These are phyloP conservation scores for Hippophae gyantsensis DNA, from an alignment of 306 rosid species.

Conservation along the genomic window DNA sequence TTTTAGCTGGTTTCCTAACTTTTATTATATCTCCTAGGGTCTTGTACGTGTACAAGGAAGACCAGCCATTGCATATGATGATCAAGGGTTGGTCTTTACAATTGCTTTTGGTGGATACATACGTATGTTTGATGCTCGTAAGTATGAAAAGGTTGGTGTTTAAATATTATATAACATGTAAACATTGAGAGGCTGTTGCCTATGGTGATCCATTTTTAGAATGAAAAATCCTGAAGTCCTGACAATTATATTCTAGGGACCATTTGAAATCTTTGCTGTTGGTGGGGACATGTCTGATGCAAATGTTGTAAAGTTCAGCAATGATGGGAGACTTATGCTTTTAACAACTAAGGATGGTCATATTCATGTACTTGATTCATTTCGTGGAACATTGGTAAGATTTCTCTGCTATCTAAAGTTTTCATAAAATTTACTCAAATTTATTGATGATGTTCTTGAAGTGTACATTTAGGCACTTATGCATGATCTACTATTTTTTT, in stretches of 20 bases:
- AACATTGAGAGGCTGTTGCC: neutral
- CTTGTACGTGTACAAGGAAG: constrained; percentile 90
- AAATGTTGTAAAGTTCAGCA: constrained; percentile 88
- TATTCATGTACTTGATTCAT: constrained; percentile 86
- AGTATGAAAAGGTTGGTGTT: constrained; percentile 68
- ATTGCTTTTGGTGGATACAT: constrained; percentile 84
- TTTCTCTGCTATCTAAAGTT: constrained; percentile 6
- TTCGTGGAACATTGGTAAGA: constrained; percentile 86
- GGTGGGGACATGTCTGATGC: constrained; percentile 92
- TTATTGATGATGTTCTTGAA: constrained; percentile 3
- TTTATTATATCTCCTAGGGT: constrained; percentile 35
- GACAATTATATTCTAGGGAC: constrained; percentile 52
- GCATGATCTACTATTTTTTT: neutral
- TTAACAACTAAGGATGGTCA: constrained; percentile 78
- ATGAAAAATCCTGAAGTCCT: constrained; percentile 11
- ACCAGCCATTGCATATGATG: constrained; percentile 88
- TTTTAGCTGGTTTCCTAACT: neutral
- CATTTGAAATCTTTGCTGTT: constrained; percentile 79
- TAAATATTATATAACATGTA: constrained; percentile 6
- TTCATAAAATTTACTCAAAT: neutral
- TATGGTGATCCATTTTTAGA: constrained; percentile 2
- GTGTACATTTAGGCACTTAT: constrained; percentile 9
- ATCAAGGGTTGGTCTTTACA: constrained; percentile 86
- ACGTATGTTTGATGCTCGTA: constrained; percentile 88
- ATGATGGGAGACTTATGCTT: constrained; percentile 87